Conservation (phyloP, 441 rosid genomes). For the Raphanus hybrid region DNA sequence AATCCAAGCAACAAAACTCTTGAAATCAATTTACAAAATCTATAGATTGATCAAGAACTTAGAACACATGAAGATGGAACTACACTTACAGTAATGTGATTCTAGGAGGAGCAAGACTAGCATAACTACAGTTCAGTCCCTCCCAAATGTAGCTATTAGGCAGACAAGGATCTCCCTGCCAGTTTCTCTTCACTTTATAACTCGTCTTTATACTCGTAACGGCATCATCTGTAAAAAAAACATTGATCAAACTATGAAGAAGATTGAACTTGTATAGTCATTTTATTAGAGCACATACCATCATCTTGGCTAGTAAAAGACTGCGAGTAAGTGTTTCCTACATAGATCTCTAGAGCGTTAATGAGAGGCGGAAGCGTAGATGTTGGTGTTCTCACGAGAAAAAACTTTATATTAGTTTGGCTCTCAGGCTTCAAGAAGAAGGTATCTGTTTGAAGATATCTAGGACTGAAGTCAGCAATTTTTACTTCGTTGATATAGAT, state of each 20-base stretch:
- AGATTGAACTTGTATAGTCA: neutral
- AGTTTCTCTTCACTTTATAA: constrained; percentile 45
- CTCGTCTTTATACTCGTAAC: constrained; percentile 17
- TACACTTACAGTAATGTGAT: constrained; percentile 46
- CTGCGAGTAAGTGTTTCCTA: constrained; percentile 29
- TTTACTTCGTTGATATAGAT: constrained; percentile 14
- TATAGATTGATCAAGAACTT: neutral
- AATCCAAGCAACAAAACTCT: neutral
- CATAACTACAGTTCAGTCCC: constrained; percentile 47
- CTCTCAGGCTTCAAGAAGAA: constrained; percentile 29
- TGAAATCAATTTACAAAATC: neutral
- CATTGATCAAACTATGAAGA: neutral
- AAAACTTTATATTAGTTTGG: neutral
- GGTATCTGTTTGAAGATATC: constrained; percentile 31
- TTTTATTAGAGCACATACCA: constrained; percentile 27
- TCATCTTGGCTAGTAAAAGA: constrained; percentile 46
- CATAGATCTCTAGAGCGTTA: constrained; percentile 46
- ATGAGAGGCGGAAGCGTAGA: constrained; percentile 48
- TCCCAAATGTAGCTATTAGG: constrained; percentile 47
- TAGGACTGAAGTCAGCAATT: constrained; percentile 27
- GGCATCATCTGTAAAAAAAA: constrained; percentile 37
- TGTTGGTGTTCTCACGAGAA: constrained; percentile 10
- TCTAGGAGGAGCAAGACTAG: constrained; percentile 35
- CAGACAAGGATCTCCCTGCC: constrained; percentile 56
- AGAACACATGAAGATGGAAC: neutral